phyloP scores from a whole-genome alignment of 768 basidiomycete species.

The Fibroporia radiculosa region DNA sequence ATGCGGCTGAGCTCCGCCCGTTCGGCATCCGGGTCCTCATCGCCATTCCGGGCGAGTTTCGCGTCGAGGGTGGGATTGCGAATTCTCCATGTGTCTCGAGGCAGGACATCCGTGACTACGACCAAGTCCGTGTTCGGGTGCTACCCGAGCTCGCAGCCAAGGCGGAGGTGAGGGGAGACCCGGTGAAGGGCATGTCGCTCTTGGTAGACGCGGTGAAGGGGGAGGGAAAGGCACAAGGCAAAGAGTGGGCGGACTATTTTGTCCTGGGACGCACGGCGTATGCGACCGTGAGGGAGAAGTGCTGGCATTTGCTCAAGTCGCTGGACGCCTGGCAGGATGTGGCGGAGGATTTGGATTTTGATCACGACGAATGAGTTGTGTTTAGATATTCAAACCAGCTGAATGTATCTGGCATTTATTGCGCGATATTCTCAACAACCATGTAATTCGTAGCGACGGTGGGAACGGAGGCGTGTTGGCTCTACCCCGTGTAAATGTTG shows the following conservation, averaged over 20 bases:
- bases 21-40: slow-evolving; percentile 21
- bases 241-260: slow-evolving; percentile 15
- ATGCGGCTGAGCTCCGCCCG: slow-evolving; percentile 17
- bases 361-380: too few relatives aligned
- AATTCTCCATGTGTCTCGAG: not conserved
- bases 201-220: slow-evolving; percentile 21
- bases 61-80: slow-evolving; percentile 10
- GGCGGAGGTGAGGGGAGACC: slow-evolving; percentile 15
- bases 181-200: slow-evolving; percentile 18
- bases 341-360: slow-evolving; percentile 1
- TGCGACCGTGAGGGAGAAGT: slow-evolving; percentile 14
- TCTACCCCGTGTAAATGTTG: too few relatives aligned
- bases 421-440: too few relatives aligned
- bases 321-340: slow-evolving; percentile 17
- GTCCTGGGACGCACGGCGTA: slow-evolving; percentile 20
- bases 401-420: too few relatives aligned
- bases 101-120: slow-evolving; percentile 14
- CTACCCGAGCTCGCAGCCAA: slow-evolving; percentile 1
- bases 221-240: slow-evolving; percentile 19
- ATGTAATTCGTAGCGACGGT: too few relatives aligned
- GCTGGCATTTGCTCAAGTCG: slow-evolving; percentile 2
- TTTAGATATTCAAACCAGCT: too few relatives aligned
- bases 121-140: slow-evolving; percentile 6
- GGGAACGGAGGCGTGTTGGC: too few relatives aligned
- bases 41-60: slow-evolving; percentile 20